Conservation (phyloP, 768 basidiomycete genomes). For the Auricularia heimuer region DNA sequence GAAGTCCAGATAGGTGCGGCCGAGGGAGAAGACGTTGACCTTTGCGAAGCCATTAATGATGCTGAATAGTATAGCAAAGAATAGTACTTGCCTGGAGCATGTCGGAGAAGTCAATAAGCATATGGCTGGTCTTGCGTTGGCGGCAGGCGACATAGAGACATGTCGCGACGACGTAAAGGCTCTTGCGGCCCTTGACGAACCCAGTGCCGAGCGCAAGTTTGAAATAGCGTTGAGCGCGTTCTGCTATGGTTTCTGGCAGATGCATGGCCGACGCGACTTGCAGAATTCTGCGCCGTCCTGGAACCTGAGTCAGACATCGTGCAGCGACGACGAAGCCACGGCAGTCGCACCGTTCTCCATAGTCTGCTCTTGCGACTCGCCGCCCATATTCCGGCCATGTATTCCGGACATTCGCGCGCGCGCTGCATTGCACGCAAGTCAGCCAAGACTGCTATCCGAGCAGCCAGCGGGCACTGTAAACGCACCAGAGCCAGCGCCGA, state of each 20-base stretch:
- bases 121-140: conserved; percentile 87
- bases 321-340: not conserved
- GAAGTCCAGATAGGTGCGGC: conserved; percentile 90
- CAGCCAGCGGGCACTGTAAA: conserved; percentile 10
- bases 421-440: conserved; percentile 32
- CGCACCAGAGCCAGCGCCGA: conserved; percentile 85
- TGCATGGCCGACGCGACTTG: conserved; percentile 69
- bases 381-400: conserved; percentile 67
- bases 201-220: conserved; percentile 90
- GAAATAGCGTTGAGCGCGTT: conserved; percentile 79
- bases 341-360: conserved; percentile 69
- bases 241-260: conserved; percentile 69
- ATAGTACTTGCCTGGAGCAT: conserved; percentile 57
- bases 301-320: not conserved
- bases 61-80: no score
- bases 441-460: not conserved
- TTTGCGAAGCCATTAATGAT: conserved; percentile 18
- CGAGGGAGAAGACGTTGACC: conserved; percentile 97
- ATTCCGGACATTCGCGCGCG: conserved; percentile 76
- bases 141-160: conserved; percentile 93
- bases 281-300: conserved; percentile 77
- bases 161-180: conserved; percentile 88
- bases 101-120: conserved; percentile 99
- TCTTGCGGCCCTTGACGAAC: conserved; percentile 87
- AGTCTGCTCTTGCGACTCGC: conserved; percentile 82